phyloP scores from a whole-genome alignment of 805 yeast species.

The Candida glaebosa region DNA sequence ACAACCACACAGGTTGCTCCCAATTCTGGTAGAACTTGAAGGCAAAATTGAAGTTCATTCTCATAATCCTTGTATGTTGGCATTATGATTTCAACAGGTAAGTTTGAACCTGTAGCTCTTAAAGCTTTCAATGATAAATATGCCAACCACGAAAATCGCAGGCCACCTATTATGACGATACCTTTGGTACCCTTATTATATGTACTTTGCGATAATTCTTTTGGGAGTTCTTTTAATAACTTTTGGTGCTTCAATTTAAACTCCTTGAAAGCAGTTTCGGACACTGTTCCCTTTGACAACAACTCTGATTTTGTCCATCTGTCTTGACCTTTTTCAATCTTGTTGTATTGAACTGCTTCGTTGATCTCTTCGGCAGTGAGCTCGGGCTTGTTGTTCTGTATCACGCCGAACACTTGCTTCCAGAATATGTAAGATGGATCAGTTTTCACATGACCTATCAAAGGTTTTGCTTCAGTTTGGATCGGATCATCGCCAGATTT shows the following conservation, averaged over 20 bases:
- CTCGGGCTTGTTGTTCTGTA: constrained; percentile 16
- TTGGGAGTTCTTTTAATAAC: constrained; percentile 21
- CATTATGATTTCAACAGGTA: constrained; percentile 38
- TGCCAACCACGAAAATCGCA: constrained; percentile 32
- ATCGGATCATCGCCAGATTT: not conserved
- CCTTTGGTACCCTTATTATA: constrained; percentile 25
- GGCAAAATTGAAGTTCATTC: constrained; percentile 44
- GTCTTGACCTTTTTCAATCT: constrained; percentile 16
- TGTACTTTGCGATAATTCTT: constrained; percentile 14
- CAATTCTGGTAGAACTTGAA: constrained; percentile 53
- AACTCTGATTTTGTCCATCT: constrained; percentile 21
- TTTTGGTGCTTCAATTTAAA: constrained; percentile 19
- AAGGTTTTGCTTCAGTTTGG: constrained; percentile 3
- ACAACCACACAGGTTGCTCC: constrained; percentile 65
- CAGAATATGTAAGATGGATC: constrained; percentile 23
- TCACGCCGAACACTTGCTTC: constrained; percentile 21
- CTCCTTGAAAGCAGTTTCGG: constrained; percentile 19
- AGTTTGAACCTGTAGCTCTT: constrained; percentile 34
- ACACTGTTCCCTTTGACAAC: constrained; percentile 23
- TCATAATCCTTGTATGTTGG: constrained; percentile 33
- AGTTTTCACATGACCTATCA: not conserved
- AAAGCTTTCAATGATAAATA: constrained; percentile 28
- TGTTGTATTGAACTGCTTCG: constrained; percentile 19
- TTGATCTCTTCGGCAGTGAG: constrained; percentile 13
- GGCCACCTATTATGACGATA: constrained; percentile 35